Base-by-base conservation (phyloP, 768 basidiomycete species). In the Phaffia tasmanica region DNA sequence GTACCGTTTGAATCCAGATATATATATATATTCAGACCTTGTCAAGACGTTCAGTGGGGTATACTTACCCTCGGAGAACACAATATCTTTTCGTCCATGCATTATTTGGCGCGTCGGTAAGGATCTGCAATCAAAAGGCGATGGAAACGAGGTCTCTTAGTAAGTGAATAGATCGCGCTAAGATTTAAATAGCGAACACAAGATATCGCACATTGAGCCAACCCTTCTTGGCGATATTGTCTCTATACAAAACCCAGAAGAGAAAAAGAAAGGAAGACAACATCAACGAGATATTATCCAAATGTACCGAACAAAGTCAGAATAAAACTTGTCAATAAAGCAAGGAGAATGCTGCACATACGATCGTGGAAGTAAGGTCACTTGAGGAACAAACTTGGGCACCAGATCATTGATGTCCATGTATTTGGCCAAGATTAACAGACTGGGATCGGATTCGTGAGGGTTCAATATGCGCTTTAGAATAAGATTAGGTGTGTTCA, bases 41-140 rank as follows among this genome's bases (percentile, higher is more conserved):
- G 35, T 42, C 35, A 42, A 42, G 4, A 42, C 11, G 35, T 42
- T 42, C 35, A 42, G 35, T 42, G 4, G 35, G 4, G 35, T 42
- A 11, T 11, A 70, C 76, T 35, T 71, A 91, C 92, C 91, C 83
- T 74, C 85, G 83, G 14, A 98, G 80, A 19, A 92, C 87, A 74
- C 92, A 91, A 85, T 87, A 92, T 64, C 85, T 80, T 73, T 81
- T 83, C 72, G 84, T 83, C 95, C 95, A 99, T 35, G 79, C 75
- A 72, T 90, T 84, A 72, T 83, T 84, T 53, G 82, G 83, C 15
- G 92, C 88, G 74, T 98, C 86, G 30, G 81, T 82, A 71, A 97
- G 81, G 69, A 93, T 81, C 78, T 86, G 78, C 60, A 2, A 54
- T 54, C n/a, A 54, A 16, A 53, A 29, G 25, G 1, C 3, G 47